A percentile compares a stretch with the other conserved stretches of the same genome.
phyloP scores from a whole-genome alignment of 768 basidiomycete species.

The Boletellus ananas region DNA sequence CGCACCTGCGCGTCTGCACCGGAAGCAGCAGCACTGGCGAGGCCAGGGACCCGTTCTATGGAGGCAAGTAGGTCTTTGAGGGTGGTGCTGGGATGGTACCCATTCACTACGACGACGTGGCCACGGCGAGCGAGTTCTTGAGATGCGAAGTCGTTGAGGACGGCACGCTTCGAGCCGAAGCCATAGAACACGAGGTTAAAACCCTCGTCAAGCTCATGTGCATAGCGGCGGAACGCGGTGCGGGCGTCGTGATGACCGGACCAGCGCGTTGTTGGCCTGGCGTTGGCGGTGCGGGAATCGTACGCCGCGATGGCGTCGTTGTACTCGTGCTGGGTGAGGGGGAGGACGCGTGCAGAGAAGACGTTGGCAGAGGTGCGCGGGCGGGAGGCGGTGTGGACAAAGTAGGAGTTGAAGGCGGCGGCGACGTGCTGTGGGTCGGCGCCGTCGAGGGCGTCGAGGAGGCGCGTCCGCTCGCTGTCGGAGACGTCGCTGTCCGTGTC shows the following conservation, averaged over 20 bases:
- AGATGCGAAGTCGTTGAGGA: slow-evolving; percentile 73
- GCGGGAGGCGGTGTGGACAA: slow-evolving; percentile 58
- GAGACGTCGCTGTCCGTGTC: slow-evolving; percentile 28
- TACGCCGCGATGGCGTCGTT: slow-evolving; percentile 29
- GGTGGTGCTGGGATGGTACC: slow-evolving; percentile 63
- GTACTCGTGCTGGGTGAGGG: slow-evolving; percentile 67
- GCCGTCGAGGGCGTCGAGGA: slow-evolving; percentile 10
- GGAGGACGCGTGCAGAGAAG: slow-evolving; percentile 71
- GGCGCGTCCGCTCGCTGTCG: slow-evolving; percentile 23
- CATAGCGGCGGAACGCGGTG: slow-evolving; percentile 54
- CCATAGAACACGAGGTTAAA: slow-evolving; percentile 91
- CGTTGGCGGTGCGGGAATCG: slow-evolving; percentile 12
- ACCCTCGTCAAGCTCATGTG: slow-evolving; percentile 71
- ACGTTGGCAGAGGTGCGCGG: slow-evolving; percentile 74
- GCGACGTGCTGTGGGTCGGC: slow-evolving; percentile 20
- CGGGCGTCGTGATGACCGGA: slow-evolving; percentile 8
- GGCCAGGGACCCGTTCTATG: slow-evolving; percentile 42
- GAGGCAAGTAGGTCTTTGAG: slow-evolving; percentile 66
- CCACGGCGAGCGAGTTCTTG: slow-evolving; percentile 54
- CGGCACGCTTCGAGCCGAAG: slow-evolving; percentile 76
- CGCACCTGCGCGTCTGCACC: slow-evolving; percentile 59
- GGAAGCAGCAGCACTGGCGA: slow-evolving; percentile 8
- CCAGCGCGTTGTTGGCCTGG: slow-evolving; percentile 19
- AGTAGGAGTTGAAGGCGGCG: slow-evolving; percentile 84
- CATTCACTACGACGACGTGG: slow-evolving; percentile 76